phyloP scores from a whole-genome alignment of 2,329 filamentous ascomycete species.

The Xylariaceae sp. region DNA sequence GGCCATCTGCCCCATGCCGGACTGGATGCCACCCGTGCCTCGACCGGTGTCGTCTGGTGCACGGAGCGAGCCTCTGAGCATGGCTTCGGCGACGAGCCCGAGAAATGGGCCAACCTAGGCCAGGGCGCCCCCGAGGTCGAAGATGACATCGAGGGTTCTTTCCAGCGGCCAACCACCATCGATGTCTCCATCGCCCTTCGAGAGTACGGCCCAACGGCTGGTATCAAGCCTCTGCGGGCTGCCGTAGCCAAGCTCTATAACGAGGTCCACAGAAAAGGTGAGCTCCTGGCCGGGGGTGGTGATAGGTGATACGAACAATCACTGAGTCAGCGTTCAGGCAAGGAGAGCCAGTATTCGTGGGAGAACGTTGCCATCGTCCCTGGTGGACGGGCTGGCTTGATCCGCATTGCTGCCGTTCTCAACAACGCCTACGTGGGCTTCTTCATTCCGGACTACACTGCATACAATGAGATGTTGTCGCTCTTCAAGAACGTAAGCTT shows the following conservation, averaged over 20 bases:
- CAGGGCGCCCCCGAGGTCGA: slow-evolving; percentile 93
- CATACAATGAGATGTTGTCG: slow-evolving; percentile 95
- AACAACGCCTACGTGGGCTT: slow-evolving; percentile 90
- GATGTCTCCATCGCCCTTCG: slow-evolving; percentile 70
- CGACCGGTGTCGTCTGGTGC: slow-evolving; percentile 92
- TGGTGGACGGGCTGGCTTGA: slow-evolving; percentile 84
- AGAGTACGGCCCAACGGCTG: slow-evolving; percentile 90
- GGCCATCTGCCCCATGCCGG: slow-evolving; percentile 87
- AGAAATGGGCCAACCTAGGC: slow-evolving; percentile 84
- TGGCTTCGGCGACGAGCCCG: slow-evolving; percentile 76
- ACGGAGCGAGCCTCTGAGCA: slow-evolving; percentile 82
- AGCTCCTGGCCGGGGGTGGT: too few relatives aligned
- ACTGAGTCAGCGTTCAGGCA: slow-evolving; percentile 79
- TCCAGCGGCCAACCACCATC: slow-evolving; percentile 70
- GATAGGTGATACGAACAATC: too few relatives aligned
- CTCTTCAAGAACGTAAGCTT: slow-evolving; percentile 74
- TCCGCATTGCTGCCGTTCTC: slow-evolving; percentile 87
- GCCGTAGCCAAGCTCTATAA: slow-evolving; percentile 93
- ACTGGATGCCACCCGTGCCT: slow-evolving; percentile 78
- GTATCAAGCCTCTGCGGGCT: slow-evolving; percentile 82
- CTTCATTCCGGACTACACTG: slow-evolving; percentile 92
- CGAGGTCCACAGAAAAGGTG: slow-evolving; percentile 79
- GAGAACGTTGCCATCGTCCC: slow-evolving; percentile 97
- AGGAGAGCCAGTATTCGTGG: slow-evolving; percentile 86
- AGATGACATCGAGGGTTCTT: slow-evolving; percentile 84